Evolutionary conservation across 768 basidiomycete genomes (phyloP), one percentile per base, ranked within the genome.

Genomic region (Boletus rubescentipes): DNA sequence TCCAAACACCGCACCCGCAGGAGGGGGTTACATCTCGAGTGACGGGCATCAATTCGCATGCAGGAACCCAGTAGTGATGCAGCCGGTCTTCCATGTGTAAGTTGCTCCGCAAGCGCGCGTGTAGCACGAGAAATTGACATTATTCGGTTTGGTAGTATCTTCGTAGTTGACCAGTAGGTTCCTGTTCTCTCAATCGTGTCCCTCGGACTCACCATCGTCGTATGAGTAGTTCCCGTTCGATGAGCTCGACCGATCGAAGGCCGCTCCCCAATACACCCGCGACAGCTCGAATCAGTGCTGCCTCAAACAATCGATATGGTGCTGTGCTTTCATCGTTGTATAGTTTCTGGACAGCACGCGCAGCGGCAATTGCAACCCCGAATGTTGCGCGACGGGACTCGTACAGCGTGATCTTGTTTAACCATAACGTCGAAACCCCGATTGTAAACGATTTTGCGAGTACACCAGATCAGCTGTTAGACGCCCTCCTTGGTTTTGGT

Each of bases 51-150:
- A 72, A 11, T 85, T 82, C 53, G 29, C 63, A 1, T 85, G 84
- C 67, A 72, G 72, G 49, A 82, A 85, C 56, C 85, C 84, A 1
- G 72, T 71, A 0, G 69, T 77, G 10, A 63, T 79, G 65, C 78
- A 77, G 18, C 82, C 78, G 58, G 74, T 83, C 0, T 84, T 78
- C 68, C 83, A 86, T 63, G 81, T 86, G 81, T 84, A 63, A 54
- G 82, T 73, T 3, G 5, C 14, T 31, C 16, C 0, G 1, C 3
- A 9, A 51, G 14, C 1, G 3, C 14, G 15, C 8, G 10, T 40
- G 2, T 2, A 3, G 0, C 3, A 2, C 8, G 12, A 26, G n/a
- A 18, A 18, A 26, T 30, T 51, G 32, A 66, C 16, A 30, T 9
- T 3, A 43, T 37, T 10, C 14, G 12, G 14, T 38, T 40, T 31